A percentile compares a stretch with the other conserved stretches of the same genome.
phyloP scores from a whole-genome alignment of 2,329 filamentous ascomycete species.

The Monilinia vaccinii-corymbosi region DNA sequence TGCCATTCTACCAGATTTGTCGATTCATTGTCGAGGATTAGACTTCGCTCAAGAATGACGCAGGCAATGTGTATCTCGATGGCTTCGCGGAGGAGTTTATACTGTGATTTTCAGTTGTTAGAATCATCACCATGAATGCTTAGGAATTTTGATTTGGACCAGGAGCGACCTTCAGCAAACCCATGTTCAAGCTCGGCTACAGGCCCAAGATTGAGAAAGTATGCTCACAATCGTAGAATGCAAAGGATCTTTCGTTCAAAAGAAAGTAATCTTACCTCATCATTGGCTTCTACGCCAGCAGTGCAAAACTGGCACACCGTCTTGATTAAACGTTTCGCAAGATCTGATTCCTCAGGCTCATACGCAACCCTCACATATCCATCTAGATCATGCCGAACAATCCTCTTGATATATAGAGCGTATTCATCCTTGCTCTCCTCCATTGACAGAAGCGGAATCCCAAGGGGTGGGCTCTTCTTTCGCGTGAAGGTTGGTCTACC shows the following conservation, averaged over 20 bases:
- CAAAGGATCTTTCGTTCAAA: neutral
- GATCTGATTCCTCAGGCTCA: slow-evolving; percentile 19
- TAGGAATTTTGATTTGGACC: neutral
- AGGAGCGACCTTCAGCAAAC: neutral
- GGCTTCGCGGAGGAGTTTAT: slow-evolving; percentile 23
- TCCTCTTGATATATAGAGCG: slow-evolving; percentile 21
- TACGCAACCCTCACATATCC: slow-evolving; percentile 22
- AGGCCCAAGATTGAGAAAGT: neutral
- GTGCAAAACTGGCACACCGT: slow-evolving; percentile 21
- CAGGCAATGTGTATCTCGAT: slow-evolving; percentile 27
- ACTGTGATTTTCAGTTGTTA: slow-evolving; percentile 14
- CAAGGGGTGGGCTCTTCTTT: slow-evolving; percentile 25
- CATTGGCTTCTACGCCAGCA: slow-evolving; percentile 15
- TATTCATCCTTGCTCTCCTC: slow-evolving; percentile 25
- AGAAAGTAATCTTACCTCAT: slow-evolving; percentile 18
- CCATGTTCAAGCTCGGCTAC: neutral
- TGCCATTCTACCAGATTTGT: slow-evolving; percentile 19
- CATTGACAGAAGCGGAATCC: slow-evolving; percentile 23
- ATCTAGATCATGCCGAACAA: slow-evolving; percentile 20
- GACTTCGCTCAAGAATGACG: slow-evolving; percentile 26
- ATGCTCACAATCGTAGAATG: neutral
- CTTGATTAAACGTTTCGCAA: slow-evolving; percentile 21
- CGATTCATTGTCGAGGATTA: slow-evolving; percentile 24
- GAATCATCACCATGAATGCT: neutral
- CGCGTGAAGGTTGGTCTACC: slow-evolving; percentile 15